These are phyloP conservation scores for Aspergillus clavatus DNA, from an alignment of 2,329 filamentous ascomycete genomes.

Conservation along the genomic window DNA sequence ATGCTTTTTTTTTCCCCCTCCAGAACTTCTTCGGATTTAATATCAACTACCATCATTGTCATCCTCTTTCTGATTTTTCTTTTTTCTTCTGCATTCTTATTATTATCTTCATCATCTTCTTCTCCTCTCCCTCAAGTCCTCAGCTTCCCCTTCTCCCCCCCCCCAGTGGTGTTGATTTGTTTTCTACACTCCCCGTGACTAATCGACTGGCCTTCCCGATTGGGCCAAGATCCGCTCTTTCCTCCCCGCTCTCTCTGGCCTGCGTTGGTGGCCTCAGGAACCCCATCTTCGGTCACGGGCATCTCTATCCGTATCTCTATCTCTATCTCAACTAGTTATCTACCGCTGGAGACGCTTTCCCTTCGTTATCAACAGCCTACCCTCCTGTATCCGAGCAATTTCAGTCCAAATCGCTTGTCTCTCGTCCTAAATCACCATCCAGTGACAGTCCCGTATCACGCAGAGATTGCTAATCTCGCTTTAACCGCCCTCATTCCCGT, in stretches of 20 bases:
- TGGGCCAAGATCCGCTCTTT: conserved; percentile 8
- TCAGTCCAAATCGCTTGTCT: too few relatives aligned
- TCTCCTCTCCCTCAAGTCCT: background rate
- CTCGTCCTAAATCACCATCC: too few relatives aligned
- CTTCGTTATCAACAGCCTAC: background rate
- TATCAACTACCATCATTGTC: background rate
- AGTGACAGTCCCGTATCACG: too few relatives aligned
- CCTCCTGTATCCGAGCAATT: background rate
- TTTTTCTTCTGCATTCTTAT: too few relatives aligned
- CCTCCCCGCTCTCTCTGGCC: conserved; percentile 1
- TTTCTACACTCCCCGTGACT: too few relatives aligned
- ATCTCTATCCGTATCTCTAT: too few relatives aligned
- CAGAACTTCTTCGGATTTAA: too few relatives aligned
- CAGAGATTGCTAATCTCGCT: background rate
- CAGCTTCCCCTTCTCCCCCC: too few relatives aligned
- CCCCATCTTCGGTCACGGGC: background rate
- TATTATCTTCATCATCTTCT: conserved; percentile 1
- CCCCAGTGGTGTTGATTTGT: too few relatives aligned
- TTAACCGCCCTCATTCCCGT: conserved; percentile 13
- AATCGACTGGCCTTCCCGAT: conserved; percentile 4
- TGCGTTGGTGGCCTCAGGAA: conserved; percentile 9
- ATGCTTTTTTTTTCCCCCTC: conserved; percentile 1
- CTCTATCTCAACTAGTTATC: too few relatives aligned
- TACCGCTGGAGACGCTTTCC: too few relatives aligned
- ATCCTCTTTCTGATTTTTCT: conserved; percentile 1